Evolutionary conservation across 441 rosid species (phyloP), one percentile per base, ranked within the genome.

Genomic region (Erysimum pusillum): DNA sequence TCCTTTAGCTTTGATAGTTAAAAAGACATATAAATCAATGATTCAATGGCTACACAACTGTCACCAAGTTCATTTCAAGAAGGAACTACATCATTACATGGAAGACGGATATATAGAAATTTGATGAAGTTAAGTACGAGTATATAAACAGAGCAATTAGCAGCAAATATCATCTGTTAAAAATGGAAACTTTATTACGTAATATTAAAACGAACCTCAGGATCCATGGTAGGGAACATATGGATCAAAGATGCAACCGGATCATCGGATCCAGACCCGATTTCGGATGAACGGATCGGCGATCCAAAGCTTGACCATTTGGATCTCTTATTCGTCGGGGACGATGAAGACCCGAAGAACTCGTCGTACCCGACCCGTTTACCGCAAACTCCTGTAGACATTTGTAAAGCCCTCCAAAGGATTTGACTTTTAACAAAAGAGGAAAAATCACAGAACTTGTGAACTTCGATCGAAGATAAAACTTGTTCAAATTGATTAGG

Each of bases 371-470:
- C 88, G 59, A 82, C 81, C 83, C 90, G 83, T 69, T 87, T 85
- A 60, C 88, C 87, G 36, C 90, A 87, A 76, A 83, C 76, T 51
- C 90, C 80, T 10, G 87, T 86, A 48, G 90, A 85, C 88, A 85
- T 87, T 39, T 67, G 17, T 48, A 69, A 77, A 82, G 66, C 69
- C 83, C 69, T 82, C 64, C 7, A 32, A 61, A 60, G n/a, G 45
- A n/a, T 74, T 56, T 61, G 20, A 59, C 44, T 70, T 70, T 38
- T 32, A 53, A 6, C 0, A 4, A 20, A 35, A 35, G 18, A 12
- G 32, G 32, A 5, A 8, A 49, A 69, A 15, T 10, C 49, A 14
- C 25, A 22, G 56, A 48, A 36, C 48, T 46, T 18, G 46, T 18
- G n/a, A 58, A 70, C 32, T 42, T 25, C 12, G 63, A 54, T 41